Conservation (phyloP, 2,329 filamentous ascomycete species). For the Neobulgaria alba region DNA sequence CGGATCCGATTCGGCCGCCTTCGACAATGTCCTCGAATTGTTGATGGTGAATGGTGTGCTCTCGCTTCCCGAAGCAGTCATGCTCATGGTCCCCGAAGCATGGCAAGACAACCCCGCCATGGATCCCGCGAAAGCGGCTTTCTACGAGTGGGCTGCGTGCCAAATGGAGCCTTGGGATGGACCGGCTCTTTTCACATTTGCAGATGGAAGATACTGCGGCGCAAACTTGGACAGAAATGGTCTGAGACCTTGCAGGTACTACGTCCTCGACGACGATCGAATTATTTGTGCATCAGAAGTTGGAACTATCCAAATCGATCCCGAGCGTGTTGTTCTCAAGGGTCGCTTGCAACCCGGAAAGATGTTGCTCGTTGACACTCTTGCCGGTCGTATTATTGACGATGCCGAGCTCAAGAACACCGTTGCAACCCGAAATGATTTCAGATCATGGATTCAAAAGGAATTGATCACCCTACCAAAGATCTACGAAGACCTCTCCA, state of each 20-base stretch:
- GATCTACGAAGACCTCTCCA: slow-evolving; percentile 54
- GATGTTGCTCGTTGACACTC: slow-evolving; percentile 92
- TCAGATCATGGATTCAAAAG: slow-evolving; percentile 78
- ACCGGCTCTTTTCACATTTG: slow-evolving; percentile 92
- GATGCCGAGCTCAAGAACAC: slow-evolving; percentile 85
- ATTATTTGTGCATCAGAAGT: slow-evolving; percentile 97
- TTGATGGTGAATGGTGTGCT: slow-evolving; percentile 93
- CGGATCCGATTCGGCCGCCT: slow-evolving; percentile 92
- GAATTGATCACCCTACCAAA: slow-evolving; percentile 75
- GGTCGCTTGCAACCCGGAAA: slow-evolving; percentile 88
- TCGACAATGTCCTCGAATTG: slow-evolving; percentile 92
- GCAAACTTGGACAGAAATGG: slow-evolving; percentile 95
- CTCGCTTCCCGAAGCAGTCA: slow-evolving; percentile 89
- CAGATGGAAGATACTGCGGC: slow-evolving; percentile 92
- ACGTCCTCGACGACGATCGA: slow-evolving; percentile 91
- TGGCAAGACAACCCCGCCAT: slow-evolving; percentile 92
- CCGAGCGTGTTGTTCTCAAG: slow-evolving; percentile 84
- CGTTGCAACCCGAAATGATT: slow-evolving; percentile 80
- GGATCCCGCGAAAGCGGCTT: slow-evolving; percentile 91
- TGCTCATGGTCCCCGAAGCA: slow-evolving; percentile 97
- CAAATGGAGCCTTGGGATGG: slow-evolving; percentile 99
- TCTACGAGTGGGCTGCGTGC: slow-evolving; percentile 97
- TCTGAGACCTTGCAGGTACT: slow-evolving; percentile 91
- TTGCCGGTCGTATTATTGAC: slow-evolving; percentile 86
- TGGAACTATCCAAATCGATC: slow-evolving; percentile 84